Conservation (phyloP, 768 basidiomycete genomes). For the Leccinum uliginosum region DNA sequence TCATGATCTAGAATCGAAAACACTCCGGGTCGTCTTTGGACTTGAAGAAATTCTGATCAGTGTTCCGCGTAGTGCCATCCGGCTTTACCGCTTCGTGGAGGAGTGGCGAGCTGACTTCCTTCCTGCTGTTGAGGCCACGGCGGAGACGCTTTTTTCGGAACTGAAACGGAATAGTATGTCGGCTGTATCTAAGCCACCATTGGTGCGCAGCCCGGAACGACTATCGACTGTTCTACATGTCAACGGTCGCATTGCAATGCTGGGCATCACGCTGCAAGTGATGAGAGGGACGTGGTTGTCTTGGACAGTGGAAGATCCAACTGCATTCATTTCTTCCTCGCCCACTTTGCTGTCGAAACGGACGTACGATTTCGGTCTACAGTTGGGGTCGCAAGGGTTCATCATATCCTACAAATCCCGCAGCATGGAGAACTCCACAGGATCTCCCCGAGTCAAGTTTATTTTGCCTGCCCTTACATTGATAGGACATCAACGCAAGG, state of each 20-base stretch:
- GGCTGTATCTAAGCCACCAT: conserved; percentile 29
- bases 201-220: conserved; percentile 13
- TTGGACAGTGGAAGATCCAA: conserved; percentile 56
- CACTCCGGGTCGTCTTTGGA: conserved; percentile 41
- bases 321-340: conserved; percentile 44
- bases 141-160: conserved; percentile 64
- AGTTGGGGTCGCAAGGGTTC: conserved; percentile 57
- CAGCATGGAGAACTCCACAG: conserved; percentile 29
- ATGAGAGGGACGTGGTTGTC: conserved; percentile 88
- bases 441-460: conserved; percentile 53
- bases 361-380: conserved; percentile 55
- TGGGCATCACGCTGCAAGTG: conserved; percentile 67
- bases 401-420: conserved; percentile 50
- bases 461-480: conserved; percentile 62
- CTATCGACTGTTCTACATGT: conserved; percentile 38
- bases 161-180: conserved; percentile 42
- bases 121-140: conserved; percentile 64
- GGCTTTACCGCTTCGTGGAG: conserved; percentile 72
- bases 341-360: conserved; percentile 29
- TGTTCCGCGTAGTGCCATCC: conserved; percentile 78
- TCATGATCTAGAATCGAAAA: conserved; percentile 39
- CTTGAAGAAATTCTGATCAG: conserved; percentile 47
- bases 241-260: conserved; percentile 46
- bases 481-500: conserved; percentile 51
- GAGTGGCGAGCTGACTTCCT: conserved; percentile 82